These are phyloP conservation scores for Hericium coralloides DNA, from an alignment of 768 basidiomycete genomes.

Conservation along the genomic window DNA sequence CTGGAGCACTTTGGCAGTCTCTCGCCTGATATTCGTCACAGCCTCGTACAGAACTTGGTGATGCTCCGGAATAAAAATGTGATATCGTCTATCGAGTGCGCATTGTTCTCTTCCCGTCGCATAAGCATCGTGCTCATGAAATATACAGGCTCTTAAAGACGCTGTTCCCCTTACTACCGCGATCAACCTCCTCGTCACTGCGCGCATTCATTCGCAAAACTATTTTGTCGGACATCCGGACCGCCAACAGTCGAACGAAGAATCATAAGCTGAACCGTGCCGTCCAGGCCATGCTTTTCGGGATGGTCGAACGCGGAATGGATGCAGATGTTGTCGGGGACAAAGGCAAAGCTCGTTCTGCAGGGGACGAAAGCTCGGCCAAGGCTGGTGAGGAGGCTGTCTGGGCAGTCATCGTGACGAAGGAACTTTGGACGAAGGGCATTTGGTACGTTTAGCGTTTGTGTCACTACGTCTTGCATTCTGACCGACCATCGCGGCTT, in stretches of 20 bases:
- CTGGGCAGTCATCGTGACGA: constrained; percentile 93
- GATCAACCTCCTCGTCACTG: constrained; percentile 78
- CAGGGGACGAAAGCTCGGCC: constrained; percentile 29
- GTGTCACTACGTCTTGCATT: not conserved
- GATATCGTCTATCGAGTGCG: constrained; percentile 87
- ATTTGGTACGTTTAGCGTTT: constrained; percentile 52
- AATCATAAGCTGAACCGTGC: constrained; percentile 96
- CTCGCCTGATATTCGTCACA: constrained; percentile 74
- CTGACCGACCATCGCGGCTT: not conserved
- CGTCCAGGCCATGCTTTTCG: constrained; percentile 92
- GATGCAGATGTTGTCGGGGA: constrained; percentile 71
- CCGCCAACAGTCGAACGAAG: constrained; percentile 79
- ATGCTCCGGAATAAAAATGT: constrained; percentile 91
- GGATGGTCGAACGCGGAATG: constrained; percentile 93
- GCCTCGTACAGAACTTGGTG: constrained; percentile 84
- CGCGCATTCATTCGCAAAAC: constrained; percentile 86
- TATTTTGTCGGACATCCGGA: constrained; percentile 87
- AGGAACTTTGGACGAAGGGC: constrained; percentile 90
- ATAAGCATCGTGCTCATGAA: not conserved
- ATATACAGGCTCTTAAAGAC: constrained; percentile 67
- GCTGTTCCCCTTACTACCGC: constrained; percentile 93
- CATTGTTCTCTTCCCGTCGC: constrained; percentile 3
- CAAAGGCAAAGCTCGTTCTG: constrained; percentile 62
- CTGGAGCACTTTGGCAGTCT: constrained; percentile 70
- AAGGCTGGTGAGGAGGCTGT: constrained; percentile 77